Percentiles rank a stretch among this genome's conserved stretches.
Evolutionary conservation across 306 rosid species (phyloP).

Genomic region (Quercus glauca): DNA sequence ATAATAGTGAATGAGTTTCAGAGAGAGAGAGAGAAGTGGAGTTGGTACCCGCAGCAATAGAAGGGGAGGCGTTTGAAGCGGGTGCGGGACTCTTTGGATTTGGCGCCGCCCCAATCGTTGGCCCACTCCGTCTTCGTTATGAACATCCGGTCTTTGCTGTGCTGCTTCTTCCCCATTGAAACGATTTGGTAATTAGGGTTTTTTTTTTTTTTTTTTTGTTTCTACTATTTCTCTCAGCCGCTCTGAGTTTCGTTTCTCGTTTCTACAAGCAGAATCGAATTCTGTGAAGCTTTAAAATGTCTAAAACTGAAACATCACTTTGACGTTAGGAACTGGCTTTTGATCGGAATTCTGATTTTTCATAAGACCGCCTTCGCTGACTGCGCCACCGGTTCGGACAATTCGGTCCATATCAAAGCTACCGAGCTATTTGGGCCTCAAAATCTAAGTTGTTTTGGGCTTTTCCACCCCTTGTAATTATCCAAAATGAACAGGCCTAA

Average conservation of each 20-base stretch:
- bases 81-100: slow-evolving; percentile 62
- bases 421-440: background rate
- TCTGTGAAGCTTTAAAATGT: too few species aligned
- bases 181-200: too few species aligned
- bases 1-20: background rate
- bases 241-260: too few species aligned
- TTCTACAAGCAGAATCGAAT: too few species aligned
- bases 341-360: background rate
- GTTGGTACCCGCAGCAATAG: slow-evolving; percentile 83
- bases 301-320: too few species aligned
- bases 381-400: background rate
- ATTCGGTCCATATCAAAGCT: background rate
- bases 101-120: slow-evolving; percentile 97
- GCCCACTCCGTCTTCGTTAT: slow-evolving; percentile 99
- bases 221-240: too few species aligned
- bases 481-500: too few species aligned
- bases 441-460: too few species aligned
- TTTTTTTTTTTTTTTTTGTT: too few species aligned
- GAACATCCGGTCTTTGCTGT: slow-evolving; percentile 91
- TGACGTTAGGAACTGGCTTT: too few species aligned
- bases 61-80: slow-evolving; percentile 93
- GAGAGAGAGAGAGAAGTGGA: slow-evolving; percentile 8
- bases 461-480: too few species aligned
- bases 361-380: background rate
- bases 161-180: slow-evolving; percentile 93